Base-by-base conservation (phyloP, 2,329 filamentous ascomycete species). In the Hypomyces perniciosus region DNA sequence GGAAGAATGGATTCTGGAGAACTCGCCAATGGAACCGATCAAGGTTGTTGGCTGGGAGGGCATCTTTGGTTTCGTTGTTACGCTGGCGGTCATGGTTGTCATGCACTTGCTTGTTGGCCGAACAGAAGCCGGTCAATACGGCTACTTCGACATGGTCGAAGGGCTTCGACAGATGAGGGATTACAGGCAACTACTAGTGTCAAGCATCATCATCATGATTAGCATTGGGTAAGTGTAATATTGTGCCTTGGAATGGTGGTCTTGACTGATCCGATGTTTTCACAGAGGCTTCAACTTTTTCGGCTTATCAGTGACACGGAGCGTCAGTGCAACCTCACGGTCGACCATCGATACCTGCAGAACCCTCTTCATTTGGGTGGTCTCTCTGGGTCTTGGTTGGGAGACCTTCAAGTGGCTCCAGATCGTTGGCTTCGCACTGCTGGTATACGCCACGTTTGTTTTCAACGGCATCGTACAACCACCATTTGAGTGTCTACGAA, bases 391-490 rank as follows among this genome's bases (percentile, higher is more conserved):
- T 4, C 80, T 99, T 2, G 91, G 91, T 54, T 99, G 93, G 93
- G 93, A 99, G 72, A 85, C 83, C 0, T 97, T 99, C 80, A 97
- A 97, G 72, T 95, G 89, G 86, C 80, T 99, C 6, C 93, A 99
- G 71, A 89, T 99, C 10, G 67, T 82, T 3, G 93, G 93, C 1
- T 99, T 99, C 61, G 87, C 74, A 2, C 72, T 96, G 57, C 79
- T 99, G 34, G 93, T 99, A 10, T 99, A 96, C 66, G 95, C 93
- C 58, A 99, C 92, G 2, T 96, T 96, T 69, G 68, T 97, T 39
- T 97, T 97, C 76, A 97, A 97, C 69, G 90, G 95, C 56, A 82
- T 99, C 52, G 80, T 97, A n/a, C 76, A 83, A 53, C 89, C 90
- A 26, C 93, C 93, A 1, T 72, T 95, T 54, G 81, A 82, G 65